phyloP scores from a whole-genome alignment of 306 rosid genomes.

The Lupinus albus region DNA sequence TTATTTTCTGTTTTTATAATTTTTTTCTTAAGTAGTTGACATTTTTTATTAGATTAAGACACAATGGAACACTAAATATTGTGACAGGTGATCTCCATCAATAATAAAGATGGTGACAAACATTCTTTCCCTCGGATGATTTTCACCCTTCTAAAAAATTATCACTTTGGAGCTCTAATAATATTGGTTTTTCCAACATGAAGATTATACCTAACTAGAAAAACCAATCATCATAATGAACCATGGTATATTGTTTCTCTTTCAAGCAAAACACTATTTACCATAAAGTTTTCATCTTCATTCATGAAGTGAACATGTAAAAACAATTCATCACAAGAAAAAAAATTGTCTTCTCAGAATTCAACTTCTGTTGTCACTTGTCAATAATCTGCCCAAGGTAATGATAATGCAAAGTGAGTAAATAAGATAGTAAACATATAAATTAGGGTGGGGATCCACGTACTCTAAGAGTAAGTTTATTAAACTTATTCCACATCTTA shows the following conservation, averaged over 20 bases:
- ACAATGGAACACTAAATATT: too few relatives aligned
- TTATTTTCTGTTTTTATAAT: too few relatives aligned
- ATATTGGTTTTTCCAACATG: conserved; percentile 34
- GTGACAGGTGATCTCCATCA: too few relatives aligned
- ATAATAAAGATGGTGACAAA: too few relatives aligned
- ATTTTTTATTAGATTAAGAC: too few relatives aligned
- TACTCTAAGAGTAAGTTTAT: too few relatives aligned
- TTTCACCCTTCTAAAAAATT: conserved; percentile 39
- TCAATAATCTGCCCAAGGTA: conserved; percentile 74
- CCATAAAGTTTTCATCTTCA: conserved; percentile 44
- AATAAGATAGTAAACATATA: conserved; percentile 39
- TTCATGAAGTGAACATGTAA: conserved; percentile 39
- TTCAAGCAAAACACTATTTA: conserved; percentile 42
- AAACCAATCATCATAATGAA: conserved; percentile 33
- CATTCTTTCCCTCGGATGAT: conserved; percentile 40
- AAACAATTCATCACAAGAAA: conserved; percentile 47
- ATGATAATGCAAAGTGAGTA: neutral
- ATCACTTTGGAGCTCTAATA: conserved; percentile 42
- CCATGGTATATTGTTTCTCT: conserved; percentile 21
- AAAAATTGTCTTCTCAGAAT: conserved; percentile 43
- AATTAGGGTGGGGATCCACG: neutral
- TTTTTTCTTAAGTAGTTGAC: too few relatives aligned
- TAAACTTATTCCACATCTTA: too few relatives aligned
- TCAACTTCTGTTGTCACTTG: conserved; percentile 36
- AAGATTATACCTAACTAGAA: conserved; percentile 35